phyloP scores from a whole-genome alignment of 139 green algal species.

The Raphidocelis subcapitata region DNA sequence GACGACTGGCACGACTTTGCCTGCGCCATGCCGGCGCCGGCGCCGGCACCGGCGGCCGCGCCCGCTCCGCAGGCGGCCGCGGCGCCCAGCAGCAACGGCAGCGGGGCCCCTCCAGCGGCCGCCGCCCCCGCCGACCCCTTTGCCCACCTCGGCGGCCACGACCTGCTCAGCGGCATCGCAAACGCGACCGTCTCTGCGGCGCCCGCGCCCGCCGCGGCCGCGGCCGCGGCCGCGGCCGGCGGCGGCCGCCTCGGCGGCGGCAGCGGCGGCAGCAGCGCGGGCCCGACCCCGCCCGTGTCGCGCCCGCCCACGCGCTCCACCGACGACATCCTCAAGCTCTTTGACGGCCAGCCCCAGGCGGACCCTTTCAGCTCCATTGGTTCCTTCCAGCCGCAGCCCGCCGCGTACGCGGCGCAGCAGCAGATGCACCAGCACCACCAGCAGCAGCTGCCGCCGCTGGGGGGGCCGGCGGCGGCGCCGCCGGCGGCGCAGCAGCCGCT shows the following conservation, averaged over 20 bases:
- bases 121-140: slow-evolving; percentile 8
- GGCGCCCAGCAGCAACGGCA: not conserved
- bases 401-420: not conserved
- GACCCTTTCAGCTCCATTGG: too few species aligned
- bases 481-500: not conserved
- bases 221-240: not conserved
- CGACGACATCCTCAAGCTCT: slow-evolving; percentile 53
- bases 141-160: slow-evolving; percentile 3
- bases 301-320: slow-evolving; percentile 18
- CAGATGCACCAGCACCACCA: slow-evolving; percentile 3
- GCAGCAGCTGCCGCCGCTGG: slow-evolving; percentile 15
- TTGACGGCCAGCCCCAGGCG: slow-evolving; percentile 22
- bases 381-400: too few species aligned
- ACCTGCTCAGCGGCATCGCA: slow-evolving; percentile 17
- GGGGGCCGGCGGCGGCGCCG: slow-evolving; percentile 11
- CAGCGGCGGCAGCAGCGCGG: not conserved
- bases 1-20: slow-evolving; percentile 31
- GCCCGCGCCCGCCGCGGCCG: not conserved
- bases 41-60: not conserved
- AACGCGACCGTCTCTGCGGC: not conserved
- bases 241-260: slow-evolving; percentile 1
- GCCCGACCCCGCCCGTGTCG: not conserved
- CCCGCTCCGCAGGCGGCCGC: not conserved
- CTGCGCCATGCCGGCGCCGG: not conserved
- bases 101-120: not conserved